Conservation (phyloP, 2,329 filamentous ascomycete genomes). For the Zymoseptoria passerinii region DNA sequence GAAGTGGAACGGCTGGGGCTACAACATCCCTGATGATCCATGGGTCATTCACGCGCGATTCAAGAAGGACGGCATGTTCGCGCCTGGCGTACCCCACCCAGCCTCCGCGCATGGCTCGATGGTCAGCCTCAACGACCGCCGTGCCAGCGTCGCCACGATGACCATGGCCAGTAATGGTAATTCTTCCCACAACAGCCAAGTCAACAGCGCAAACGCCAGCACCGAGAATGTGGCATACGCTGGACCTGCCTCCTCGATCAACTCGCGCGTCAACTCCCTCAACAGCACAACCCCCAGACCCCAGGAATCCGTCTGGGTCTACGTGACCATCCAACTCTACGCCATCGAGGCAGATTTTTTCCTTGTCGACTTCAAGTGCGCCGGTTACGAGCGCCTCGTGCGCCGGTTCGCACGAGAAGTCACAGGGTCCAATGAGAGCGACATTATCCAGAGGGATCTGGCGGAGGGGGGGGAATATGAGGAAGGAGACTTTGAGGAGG, state of each 20-base stretch:
- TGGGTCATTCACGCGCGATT: constrained; percentile 93
- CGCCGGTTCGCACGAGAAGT: constrained; percentile 32
- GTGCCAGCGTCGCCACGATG: constrained; percentile 19
- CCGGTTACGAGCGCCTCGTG: constrained; percentile 86
- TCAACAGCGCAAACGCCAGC: constrained; percentile 17
- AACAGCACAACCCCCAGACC: constrained; percentile 6
- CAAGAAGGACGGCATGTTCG: constrained; percentile 67
- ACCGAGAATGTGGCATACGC: constrained; percentile 24
- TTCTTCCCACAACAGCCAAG: constrained; percentile 9
- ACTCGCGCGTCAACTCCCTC: not conserved
- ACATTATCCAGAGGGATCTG: constrained; percentile 15
- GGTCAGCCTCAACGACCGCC: constrained; percentile 35
- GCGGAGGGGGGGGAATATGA: constrained; percentile 16
- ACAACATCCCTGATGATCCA: constrained; percentile 80
- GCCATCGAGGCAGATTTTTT: constrained; percentile 88
- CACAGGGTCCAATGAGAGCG: constrained; percentile 21
- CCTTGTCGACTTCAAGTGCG: constrained; percentile 97
- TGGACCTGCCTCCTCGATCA: constrained; percentile 12
- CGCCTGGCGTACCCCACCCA: constrained; percentile 42
- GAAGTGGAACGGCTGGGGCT: constrained; percentile 50
- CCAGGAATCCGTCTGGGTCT: constrained; percentile 71
- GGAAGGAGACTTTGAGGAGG: constrained; percentile 23
- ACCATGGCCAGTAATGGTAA: constrained; percentile 12
- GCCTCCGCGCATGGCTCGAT: constrained; percentile 43
- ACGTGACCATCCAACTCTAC: constrained; percentile 93